Conservation (phyloP, 2,329 filamentous ascomycete species). For the Neonectria faginata region DNA sequence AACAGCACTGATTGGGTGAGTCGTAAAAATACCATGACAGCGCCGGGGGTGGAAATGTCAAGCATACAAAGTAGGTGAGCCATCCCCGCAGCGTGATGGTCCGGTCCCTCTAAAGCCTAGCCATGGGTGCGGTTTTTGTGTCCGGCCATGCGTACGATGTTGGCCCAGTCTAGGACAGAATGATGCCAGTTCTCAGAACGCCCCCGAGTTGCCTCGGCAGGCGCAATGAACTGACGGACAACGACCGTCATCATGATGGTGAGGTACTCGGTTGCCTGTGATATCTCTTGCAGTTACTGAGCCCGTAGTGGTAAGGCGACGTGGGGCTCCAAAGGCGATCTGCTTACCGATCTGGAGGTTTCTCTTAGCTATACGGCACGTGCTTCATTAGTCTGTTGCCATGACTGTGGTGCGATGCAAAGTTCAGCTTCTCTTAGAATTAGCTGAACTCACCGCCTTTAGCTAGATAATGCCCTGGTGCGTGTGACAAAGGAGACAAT, state of each 20-base stretch:
- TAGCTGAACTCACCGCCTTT: constrained; percentile 40
- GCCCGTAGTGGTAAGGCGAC: constrained; percentile 13
- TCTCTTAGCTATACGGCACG: constrained; percentile 41
- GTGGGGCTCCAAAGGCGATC: constrained; percentile 31
- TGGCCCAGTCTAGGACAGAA: constrained; percentile 1
- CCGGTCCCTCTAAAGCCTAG: constrained; percentile 6
- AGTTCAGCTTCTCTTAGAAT: constrained; percentile 36
- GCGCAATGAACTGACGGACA: neutral
- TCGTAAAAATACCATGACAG: constrained; percentile 33
- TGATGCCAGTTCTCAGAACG: constrained; percentile 16
- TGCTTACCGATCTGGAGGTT: constrained; percentile 39
- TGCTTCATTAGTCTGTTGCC: constrained; percentile 38
- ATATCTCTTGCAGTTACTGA: constrained; percentile 19
- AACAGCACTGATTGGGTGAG: constrained; percentile 28
- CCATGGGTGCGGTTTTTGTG: constrained; percentile 8
- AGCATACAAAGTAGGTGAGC: constrained; percentile 21
- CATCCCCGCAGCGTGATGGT: constrained; percentile 26
- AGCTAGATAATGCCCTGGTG: neutral
- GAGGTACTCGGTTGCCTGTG: neutral
- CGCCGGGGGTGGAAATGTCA: constrained; percentile 33
- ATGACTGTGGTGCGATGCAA: constrained; percentile 36
- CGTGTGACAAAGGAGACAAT: constrained; percentile 1
- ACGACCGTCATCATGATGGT: constrained; percentile 13
- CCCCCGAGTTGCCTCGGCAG: constrained; percentile 10
- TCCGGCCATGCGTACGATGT: neutral